A percentile compares a stretch with the other conserved stretches of the same genome.
phyloP scores from a whole-genome alignment of 176 grass and related monocot species.

The Olyra latifolia region DNA sequence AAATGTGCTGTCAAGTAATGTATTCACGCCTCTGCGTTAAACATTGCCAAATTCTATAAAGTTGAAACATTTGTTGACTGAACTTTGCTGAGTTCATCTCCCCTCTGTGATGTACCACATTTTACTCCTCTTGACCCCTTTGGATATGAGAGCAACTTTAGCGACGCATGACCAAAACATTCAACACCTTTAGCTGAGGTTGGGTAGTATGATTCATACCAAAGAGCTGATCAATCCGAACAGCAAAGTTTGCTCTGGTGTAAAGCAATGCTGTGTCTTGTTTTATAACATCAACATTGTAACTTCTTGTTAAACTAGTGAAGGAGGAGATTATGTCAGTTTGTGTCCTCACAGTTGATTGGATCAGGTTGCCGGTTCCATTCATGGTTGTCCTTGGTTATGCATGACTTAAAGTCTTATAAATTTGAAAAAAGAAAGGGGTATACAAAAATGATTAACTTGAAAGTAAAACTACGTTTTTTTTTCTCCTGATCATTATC shows the following conservation, averaged over 20 bases:
- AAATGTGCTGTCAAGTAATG: conserved; percentile 24
- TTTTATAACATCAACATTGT: background rate
- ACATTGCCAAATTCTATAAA: background rate
- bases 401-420: too few relatives aligned
- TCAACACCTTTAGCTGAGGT: background rate
- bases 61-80: background rate
- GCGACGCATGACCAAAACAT: background rate
- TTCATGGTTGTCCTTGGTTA: background rate
- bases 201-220: background rate
- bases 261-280: background rate
- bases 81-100: background rate
- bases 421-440: too few relatives aligned
- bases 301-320: background rate
- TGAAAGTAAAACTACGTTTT: too few relatives aligned
- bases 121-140: background rate
- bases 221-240: background rate
- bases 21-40: background rate
- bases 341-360: background rate
- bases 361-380: background rate
- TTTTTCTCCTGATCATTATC: background rate
- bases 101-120: background rate
- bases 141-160: background rate
- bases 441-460: too few relatives aligned
- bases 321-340: background rate
- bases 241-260: background rate